Percentiles rank a stretch among this genome's conserved stretches.
Conservation (phyloP, 805 yeast species). For the Pichia exigua region DNA sequence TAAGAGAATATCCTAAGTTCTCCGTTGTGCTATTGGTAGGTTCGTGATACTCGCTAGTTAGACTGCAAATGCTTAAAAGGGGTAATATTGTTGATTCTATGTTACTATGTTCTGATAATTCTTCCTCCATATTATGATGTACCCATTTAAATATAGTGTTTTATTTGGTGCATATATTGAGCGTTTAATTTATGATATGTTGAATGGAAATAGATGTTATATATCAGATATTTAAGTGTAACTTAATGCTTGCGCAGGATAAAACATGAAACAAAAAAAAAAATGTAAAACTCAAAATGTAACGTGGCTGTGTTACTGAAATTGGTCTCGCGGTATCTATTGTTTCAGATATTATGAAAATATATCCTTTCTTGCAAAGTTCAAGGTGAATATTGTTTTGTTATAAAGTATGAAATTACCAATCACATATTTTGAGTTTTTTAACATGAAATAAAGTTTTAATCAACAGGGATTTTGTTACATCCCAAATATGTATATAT, state of each 20-base stretch:
- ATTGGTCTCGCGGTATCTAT: too few relatives aligned
- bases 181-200: neutral
- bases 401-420: too few relatives aligned
- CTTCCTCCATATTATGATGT: neutral
- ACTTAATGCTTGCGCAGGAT: neutral
- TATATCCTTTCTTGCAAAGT: neutral
- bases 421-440: too few relatives aligned
- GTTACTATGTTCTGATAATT: neutral
- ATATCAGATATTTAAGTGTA: neutral
- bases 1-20: neutral
- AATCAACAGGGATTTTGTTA: too few relatives aligned
- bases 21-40: neutral
- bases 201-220: neutral
- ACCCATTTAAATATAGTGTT: neutral
- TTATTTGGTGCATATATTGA: neutral
- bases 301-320: neutral
- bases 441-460: neutral
- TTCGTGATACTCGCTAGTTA: constrained; percentile 3
- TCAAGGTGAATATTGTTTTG: too few relatives aligned
- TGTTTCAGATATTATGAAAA: neutral
- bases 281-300: neutral
- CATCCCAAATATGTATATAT: neutral
- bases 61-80: neutral
- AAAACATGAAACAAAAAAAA: neutral
- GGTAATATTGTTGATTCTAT: constrained; percentile 1